Conservation (phyloP, 169 alveolate species). For the Cryptosporidium parvum region DNA sequence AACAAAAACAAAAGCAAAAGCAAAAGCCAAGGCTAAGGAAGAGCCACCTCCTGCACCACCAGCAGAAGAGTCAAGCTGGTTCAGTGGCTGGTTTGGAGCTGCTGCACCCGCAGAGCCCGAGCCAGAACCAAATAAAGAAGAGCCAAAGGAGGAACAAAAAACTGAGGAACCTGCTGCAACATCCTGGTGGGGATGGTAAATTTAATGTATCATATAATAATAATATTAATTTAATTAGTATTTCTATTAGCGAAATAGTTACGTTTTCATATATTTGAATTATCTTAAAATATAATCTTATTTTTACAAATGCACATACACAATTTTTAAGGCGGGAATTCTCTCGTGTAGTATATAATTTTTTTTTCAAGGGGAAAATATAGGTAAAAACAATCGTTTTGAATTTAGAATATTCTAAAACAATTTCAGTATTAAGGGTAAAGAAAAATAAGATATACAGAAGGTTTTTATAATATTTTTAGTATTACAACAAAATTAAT, state of each 20-base stretch:
- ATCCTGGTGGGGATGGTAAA: slow-evolving; percentile 77
- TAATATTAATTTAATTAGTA: not conserved
- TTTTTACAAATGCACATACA: no score
- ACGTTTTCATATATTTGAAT: not conserved
- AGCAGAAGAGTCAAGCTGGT: slow-evolving; percentile 53
- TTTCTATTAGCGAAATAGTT: not conserved
- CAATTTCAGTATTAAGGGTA: not conserved
- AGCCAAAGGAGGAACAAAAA: slow-evolving; percentile 1
- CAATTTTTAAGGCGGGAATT: not conserved
- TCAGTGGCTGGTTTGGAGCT: slow-evolving; percentile 33
- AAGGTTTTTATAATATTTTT: not conserved
- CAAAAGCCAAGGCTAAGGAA: slow-evolving; percentile 12
- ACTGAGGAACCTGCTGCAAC: slow-evolving; percentile 36
- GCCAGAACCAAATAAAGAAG: not conserved
- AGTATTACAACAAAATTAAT: not conserved
- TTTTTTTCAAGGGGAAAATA: not conserved
- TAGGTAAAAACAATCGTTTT: not conserved
- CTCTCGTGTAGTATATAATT: not conserved
- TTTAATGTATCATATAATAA: no score
- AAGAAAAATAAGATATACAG: not conserved
- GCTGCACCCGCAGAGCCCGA: not conserved
- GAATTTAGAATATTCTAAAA: not conserved
- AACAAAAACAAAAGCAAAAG: not conserved
- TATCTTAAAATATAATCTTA: no score
- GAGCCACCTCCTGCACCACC: not conserved